Conservation (phyloP, 2,329 filamentous ascomycete genomes). For the Chalaropsis ovoidea region DNA sequence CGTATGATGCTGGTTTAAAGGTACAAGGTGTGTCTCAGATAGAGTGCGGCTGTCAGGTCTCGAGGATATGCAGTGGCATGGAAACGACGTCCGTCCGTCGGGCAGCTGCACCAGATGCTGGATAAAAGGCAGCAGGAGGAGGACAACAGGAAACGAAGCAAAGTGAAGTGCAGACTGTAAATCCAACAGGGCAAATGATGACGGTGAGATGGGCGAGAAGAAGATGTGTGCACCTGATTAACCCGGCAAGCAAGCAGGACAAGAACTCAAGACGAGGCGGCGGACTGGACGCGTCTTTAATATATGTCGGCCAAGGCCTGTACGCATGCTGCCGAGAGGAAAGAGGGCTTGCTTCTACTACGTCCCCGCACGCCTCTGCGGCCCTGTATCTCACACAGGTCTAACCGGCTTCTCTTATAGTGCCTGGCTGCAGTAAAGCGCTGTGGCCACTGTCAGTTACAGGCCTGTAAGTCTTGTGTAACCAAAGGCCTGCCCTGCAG, state of each 20-base stretch:
- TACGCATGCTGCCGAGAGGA: background rate
- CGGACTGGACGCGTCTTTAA: background rate
- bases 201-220: background rate
- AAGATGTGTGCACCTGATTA: background rate
- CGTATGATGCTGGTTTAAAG: background rate
- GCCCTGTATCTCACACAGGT: no score
- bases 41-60: background rate
- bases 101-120: background rate
- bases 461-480: no score
- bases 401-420: no score
- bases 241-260: background rate
- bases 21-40: background rate
- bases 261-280: background rate
- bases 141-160: background rate
- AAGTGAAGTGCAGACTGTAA: background rate
- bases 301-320: background rate
- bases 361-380: no score
- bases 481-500: no score
- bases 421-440: no score
- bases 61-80: slow-evolving; percentile 8
- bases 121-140: background rate
- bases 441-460: no score
- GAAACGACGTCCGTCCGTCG: background rate
- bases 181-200: background rate
- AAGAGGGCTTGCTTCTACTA: background rate